phyloP scores from a whole-genome alignment of 257 asterid genomes.

The Nicotiana knightiana region DNA sequence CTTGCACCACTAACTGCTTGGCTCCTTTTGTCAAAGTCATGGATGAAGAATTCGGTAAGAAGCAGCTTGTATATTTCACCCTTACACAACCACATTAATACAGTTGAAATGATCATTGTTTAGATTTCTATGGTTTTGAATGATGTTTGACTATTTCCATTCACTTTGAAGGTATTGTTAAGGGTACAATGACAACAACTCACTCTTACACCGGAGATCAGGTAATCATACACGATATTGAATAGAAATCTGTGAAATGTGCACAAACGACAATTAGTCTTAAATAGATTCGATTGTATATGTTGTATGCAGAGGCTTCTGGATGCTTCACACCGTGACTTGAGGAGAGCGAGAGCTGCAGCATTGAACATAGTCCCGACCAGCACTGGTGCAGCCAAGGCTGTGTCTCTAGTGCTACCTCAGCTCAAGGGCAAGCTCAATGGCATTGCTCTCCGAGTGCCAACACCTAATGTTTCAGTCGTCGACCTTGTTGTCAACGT shows the following conservation, averaged over 20 bases:
- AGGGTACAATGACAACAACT: constrained; percentile 97
- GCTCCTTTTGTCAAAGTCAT: constrained; percentile 87
- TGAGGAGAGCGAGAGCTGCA: constrained; percentile 89
- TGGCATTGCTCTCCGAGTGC: constrained; percentile 90
- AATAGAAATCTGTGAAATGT: background rate
- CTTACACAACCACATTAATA: too few relatives aligned
- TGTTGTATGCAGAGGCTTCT: constrained; percentile 60
- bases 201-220: constrained; percentile 98
- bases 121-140: background rate
- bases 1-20: constrained; percentile 95
- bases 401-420: constrained; percentile 87
- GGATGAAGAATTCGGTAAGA: constrained; percentile 81
- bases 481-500: constrained; percentile 86
- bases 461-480: constrained; percentile 91
- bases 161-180: constrained; percentile 66
- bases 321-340: constrained; percentile 90
- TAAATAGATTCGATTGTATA: background rate
- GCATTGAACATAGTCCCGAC: constrained; percentile 94
- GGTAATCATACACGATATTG: constrained; percentile 25
- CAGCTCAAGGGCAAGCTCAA: constrained; percentile 93
- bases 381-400: constrained; percentile 98
- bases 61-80: background rate
- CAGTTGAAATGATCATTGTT: background rate
- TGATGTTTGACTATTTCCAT: background rate
- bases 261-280: background rate